Evolutionary conservation across 2,329 filamentous ascomycete genomes (phyloP), one percentile per base, ranked within the genome.

Genomic region (Capronia coronata): DNA sequence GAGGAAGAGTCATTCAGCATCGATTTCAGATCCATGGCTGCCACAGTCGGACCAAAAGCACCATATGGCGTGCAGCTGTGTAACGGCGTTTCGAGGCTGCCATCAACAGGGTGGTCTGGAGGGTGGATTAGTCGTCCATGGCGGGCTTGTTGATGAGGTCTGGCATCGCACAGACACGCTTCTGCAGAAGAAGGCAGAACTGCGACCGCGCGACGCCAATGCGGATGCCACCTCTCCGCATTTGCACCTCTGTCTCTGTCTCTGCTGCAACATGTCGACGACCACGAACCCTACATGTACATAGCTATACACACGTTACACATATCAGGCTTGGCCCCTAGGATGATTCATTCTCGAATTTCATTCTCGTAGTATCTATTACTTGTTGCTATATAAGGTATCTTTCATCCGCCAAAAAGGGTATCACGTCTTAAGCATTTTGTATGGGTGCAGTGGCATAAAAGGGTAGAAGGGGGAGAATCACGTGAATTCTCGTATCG

Each of bases 21-120:
- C 41, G 58, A 59, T 53, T 57, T 59, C 44, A 61, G 56, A 42
- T 61, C 59, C 59, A 61, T 61, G 46, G 46, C 43, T 51, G 51
- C 48, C 39, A 43, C 49, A 47, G 49, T 51, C 34, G 49, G 46
- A 49, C 43, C 42, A 46, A 44, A 53, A 46, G 42, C 29, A 50
- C 42, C 49, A 49, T 51, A 48, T 56, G 54, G 54, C 49, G 47
- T 52, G 46, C 29, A 56, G 49, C 47, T 54, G 54, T 52, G 55
- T 56, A 53, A 56, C 54, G 51, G 52, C 52, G 38, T 44, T 38
- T 42, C 29, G 48, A 38, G 43, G 29, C 49, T 47, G 48, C 52
- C 52, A 54, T 54, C 45, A 54, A 54, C 42, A 40, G 23, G 32
- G 30, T 21, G 34, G 32, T 40, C 34, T 23, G 16, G 34, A 34